A percentile compares a stretch with the other conserved stretches of the same genome.
phyloP scores from a whole-genome alignment of 2,329 filamentous ascomycete genomes.

The Akanthomyces muscarius region DNA sequence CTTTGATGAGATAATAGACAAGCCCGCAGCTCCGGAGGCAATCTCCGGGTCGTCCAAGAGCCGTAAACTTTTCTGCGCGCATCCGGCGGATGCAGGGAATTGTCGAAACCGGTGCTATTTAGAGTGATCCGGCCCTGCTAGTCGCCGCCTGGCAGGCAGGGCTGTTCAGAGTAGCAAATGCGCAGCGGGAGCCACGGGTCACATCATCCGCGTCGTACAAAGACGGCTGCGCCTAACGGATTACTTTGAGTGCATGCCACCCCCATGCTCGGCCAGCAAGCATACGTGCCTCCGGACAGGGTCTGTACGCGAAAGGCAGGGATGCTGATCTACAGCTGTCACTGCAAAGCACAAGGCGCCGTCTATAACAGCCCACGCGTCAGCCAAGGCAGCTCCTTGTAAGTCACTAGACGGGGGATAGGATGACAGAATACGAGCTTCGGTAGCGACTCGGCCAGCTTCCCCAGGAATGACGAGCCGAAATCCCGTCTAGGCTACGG shows the following conservation, averaged over 20 bases:
- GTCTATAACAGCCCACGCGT: background rate
- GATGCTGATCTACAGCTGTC: background rate
- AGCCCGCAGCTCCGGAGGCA: too few relatives aligned
- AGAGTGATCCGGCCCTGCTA: background rate
- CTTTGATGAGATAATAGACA: background rate
- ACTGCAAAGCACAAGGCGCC: background rate
- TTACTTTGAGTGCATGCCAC: too few relatives aligned
- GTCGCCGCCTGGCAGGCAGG: background rate
- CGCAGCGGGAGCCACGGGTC: constrained; percentile 1
- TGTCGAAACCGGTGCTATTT: background rate
- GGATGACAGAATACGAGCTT: background rate
- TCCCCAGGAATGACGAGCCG: background rate
- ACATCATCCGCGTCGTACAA: constrained; percentile 10
- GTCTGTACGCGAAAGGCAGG: background rate
- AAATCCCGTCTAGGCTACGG: background rate
- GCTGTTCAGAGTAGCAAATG: background rate
- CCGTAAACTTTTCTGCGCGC: background rate
- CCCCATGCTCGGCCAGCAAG: too few relatives aligned
- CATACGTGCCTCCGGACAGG: background rate
- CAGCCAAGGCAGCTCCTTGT: background rate
- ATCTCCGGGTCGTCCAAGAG: background rate
- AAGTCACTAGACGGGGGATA: background rate
- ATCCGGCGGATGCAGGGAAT: constrained; percentile 1
- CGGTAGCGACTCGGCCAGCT: too few relatives aligned
- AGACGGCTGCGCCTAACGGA: background rate